Percentiles rank a stretch among this genome's conserved stretches.
These are phyloP conservation scores for Dictyostelium citrinum DNA, from an alignment of 78 protist genomes.

Conservation along the genomic window DNA sequence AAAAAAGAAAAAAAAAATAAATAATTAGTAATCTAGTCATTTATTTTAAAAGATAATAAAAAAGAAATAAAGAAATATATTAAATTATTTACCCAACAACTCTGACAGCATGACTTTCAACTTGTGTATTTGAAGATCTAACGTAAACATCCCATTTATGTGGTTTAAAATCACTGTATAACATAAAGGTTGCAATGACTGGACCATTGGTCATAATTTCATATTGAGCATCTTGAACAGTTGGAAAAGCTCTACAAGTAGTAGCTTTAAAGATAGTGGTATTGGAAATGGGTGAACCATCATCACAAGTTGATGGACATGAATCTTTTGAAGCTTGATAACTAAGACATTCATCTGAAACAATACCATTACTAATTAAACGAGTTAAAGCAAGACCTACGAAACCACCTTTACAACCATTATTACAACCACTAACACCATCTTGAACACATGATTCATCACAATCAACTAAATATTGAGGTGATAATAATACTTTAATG, in stretches of 20 bases:
- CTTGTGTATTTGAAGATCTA: neutral
- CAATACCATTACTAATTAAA: neutral
- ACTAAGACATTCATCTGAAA: constrained; percentile 3
- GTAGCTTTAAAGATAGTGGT: neutral
- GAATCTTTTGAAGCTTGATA: constrained; percentile 6
- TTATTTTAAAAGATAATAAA: too few relatives aligned
- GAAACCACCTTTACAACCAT: constrained; percentile 45
- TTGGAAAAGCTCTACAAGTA: neutral
- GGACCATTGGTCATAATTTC: constrained; percentile 67
- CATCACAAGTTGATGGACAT: constrained; percentile 39
- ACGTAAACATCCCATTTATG: constrained; percentile 19
- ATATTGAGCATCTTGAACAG: constrained; percentile 4
- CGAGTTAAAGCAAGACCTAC: neutral
- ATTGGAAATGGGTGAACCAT: neutral
- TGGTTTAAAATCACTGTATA: constrained; percentile 2
- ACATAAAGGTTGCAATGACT: constrained; percentile 22
- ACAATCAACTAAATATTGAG: constrained; percentile 53
- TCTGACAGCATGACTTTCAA: constrained; percentile 54
- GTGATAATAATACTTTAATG: constrained; percentile 26
- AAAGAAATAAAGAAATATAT: neutral
- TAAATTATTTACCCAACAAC: constrained; percentile 4
- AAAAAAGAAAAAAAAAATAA: neutral
- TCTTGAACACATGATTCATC: neutral
- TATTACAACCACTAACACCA: constrained; percentile 5
- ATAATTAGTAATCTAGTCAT: neutral